phyloP scores from a whole-genome alignment of 2,329 filamentous ascomycete genomes.

The Fusarium agapanthi region DNA sequence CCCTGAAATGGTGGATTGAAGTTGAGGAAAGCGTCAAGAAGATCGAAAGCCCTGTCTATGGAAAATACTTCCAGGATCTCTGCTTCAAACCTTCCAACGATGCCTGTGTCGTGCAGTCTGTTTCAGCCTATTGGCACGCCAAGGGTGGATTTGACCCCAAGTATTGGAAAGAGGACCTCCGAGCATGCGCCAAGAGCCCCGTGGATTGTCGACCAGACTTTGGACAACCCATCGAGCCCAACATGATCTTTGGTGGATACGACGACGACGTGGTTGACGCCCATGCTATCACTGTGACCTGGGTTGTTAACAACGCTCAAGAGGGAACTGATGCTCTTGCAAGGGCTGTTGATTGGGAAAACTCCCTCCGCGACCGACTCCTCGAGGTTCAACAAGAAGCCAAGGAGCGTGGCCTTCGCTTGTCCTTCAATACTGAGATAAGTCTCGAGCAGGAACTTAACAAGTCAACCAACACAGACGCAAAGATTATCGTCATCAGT shows the following conservation, averaged over 20 bases:
- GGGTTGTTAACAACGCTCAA: constrained; percentile 89
- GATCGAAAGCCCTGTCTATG: constrained; percentile 74
- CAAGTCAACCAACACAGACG: constrained; percentile 98
- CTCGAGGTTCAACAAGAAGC: constrained; percentile 85
- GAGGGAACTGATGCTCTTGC: constrained; percentile 76
- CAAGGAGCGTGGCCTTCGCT: constrained; percentile 75
- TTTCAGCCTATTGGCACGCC: constrained; percentile 87
- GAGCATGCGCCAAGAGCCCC: constrained; percentile 79
- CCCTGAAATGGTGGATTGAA: constrained; percentile 90
- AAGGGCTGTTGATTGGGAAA: constrained; percentile 89
- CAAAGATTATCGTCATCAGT: constrained; percentile 94
- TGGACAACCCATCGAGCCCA: constrained; percentile 85
- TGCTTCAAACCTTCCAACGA: constrained; percentile 94
- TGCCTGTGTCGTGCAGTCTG: constrained; percentile 90
- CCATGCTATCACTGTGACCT: constrained; percentile 85
- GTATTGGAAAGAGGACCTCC: constrained; percentile 77
- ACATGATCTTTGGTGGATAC: constrained; percentile 86
- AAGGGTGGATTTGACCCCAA: constrained; percentile 52
- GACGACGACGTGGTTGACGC: constrained; percentile 75
- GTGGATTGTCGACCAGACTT: constrained; percentile 89
- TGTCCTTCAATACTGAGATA: constrained; percentile 96
- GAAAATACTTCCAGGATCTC: constrained; percentile 79
- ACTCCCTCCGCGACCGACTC: constrained; percentile 76
- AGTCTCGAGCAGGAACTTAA: constrained; percentile 96
- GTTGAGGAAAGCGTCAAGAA: constrained; percentile 81